Conservation (phyloP, 352 stramenopile species). For the Globisporangium iwayamae region DNA sequence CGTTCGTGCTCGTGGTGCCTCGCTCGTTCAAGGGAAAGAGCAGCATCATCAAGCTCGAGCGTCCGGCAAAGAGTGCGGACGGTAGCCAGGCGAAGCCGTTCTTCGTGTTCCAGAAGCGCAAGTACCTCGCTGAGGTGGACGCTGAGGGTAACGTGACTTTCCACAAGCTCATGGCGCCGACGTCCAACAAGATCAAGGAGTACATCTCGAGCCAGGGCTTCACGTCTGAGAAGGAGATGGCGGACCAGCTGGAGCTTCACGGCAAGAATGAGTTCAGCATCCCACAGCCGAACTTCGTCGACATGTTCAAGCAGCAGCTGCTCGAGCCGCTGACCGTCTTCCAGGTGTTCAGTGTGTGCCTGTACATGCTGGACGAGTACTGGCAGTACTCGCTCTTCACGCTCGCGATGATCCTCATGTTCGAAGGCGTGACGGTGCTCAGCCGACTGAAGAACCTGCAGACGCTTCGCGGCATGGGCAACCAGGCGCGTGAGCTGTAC, state of each 20-base stretch:
- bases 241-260: slow-evolving; percentile 57
- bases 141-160: slow-evolving; percentile 66
- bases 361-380: slow-evolving; percentile 99
- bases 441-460: slow-evolving; percentile 95
- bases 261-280: slow-evolving; percentile 95
- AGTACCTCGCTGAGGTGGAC: slow-evolving; percentile 72
- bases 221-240: slow-evolving; percentile 34
- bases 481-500: slow-evolving; percentile 80
- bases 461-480: slow-evolving; percentile 93
- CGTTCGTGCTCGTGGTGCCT: slow-evolving; percentile 78
- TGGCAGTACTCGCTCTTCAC: slow-evolving; percentile 99
- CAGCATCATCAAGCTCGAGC: slow-evolving; percentile 71
- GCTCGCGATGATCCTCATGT: slow-evolving; percentile 97
- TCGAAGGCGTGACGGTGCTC: slow-evolving; percentile 95
- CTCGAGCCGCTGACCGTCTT: slow-evolving; percentile 99
- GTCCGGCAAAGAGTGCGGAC: slow-evolving; percentile 27
- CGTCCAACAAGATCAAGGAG: slow-evolving; percentile 51
- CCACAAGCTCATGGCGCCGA: slow-evolving; percentile 71
- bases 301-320: slow-evolving; percentile 96
- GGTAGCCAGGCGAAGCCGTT: slow-evolving; percentile 45
- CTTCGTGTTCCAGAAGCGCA: slow-evolving; percentile 89
- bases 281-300: slow-evolving; percentile 92
- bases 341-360: slow-evolving; percentile 97
- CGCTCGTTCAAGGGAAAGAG: slow-evolving; percentile 87
- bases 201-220: slow-evolving; percentile 60